These are phyloP conservation scores for Rugonectria rugulosa DNA, from an alignment of 2,329 filamentous ascomycete species.

Conservation along the genomic window DNA sequence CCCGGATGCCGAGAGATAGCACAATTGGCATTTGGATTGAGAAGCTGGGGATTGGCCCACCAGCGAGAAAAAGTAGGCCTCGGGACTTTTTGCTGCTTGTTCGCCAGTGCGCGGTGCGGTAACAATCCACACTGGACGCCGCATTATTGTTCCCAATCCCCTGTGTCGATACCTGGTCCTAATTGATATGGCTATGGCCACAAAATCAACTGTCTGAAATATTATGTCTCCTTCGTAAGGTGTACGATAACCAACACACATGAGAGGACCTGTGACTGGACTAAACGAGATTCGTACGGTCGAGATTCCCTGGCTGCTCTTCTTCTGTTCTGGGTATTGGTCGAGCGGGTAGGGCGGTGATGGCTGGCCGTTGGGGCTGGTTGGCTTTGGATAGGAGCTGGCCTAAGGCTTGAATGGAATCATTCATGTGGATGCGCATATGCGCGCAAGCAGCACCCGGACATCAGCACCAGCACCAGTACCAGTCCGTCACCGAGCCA, in stretches of 20 bases:
- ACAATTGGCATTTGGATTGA: slow-evolving; percentile 22
- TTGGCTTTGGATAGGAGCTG: not conserved
- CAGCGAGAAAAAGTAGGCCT: slow-evolving; percentile 1
- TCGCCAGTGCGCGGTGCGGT: slow-evolving; percentile 13
- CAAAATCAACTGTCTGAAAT: too few relatives aligned
- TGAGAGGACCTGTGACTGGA: too few relatives aligned
- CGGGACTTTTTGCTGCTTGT: slow-evolving; percentile 25
- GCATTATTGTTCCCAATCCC: too few relatives aligned
- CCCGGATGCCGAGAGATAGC: slow-evolving; percentile 30
- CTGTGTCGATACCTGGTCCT: too few relatives aligned
- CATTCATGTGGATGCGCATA: too few relatives aligned
- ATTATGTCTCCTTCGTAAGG: too few relatives aligned
- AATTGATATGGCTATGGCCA: too few relatives aligned
- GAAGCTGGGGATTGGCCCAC: slow-evolving; percentile 25
- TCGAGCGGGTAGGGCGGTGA: not conserved
- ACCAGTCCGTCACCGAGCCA: slow-evolving; percentile 1
- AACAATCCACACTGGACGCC: too few relatives aligned
- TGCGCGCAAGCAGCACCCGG: not conserved
- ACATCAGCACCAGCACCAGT: slow-evolving; percentile 1
- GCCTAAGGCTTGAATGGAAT: not conserved
- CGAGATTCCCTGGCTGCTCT: too few relatives aligned
- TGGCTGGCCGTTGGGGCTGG: not conserved
- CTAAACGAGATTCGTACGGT: too few relatives aligned
- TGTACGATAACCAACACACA: too few relatives aligned
- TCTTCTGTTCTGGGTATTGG: too few relatives aligned